Conservation (phyloP, 805 yeast species). For the Nakazawaea molendinolei region DNA sequence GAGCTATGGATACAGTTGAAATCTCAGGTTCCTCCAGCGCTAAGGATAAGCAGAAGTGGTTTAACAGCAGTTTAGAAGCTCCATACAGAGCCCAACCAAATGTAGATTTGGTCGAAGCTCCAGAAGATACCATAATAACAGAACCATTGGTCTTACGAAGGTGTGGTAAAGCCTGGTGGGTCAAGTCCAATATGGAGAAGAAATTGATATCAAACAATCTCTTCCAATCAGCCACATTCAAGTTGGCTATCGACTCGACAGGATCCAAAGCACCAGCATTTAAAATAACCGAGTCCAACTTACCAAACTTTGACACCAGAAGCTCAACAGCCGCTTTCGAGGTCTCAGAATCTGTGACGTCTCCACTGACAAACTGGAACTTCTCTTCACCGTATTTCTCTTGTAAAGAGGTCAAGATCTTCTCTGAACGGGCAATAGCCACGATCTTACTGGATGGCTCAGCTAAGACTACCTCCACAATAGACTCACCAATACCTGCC, state of each 20-base stretch:
- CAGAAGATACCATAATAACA: constrained; percentile 80
- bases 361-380: constrained; percentile 51
- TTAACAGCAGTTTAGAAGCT: constrained; percentile 84
- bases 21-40: constrained; percentile 62
- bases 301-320: constrained; percentile 46
- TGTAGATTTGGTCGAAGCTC: constrained; percentile 63
- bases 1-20: constrained; percentile 71
- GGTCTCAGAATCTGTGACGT: constrained; percentile 41
- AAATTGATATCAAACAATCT: constrained; percentile 66
- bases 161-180: constrained; percentile 48
- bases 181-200: constrained; percentile 64
- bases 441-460: constrained; percentile 39
- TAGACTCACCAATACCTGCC: constrained; percentile 75
- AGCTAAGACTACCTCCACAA: constrained; percentile 45
- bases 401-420: constrained; percentile 36
- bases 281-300: constrained; percentile 57
- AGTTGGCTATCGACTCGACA: constrained; percentile 47
- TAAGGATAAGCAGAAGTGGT: constrained; percentile 63
- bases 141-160: constrained; percentile 52
- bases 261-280: constrained; percentile 86
- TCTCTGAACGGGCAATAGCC: constrained; percentile 66
- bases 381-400: constrained; percentile 38
- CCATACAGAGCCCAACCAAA: constrained; percentile 93
- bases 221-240: constrained; percentile 54
- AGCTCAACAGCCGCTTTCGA: constrained; percentile 31